phyloP scores from a whole-genome alignment of 2,329 filamentous ascomycete species.

The Penicillium occitanis region DNA sequence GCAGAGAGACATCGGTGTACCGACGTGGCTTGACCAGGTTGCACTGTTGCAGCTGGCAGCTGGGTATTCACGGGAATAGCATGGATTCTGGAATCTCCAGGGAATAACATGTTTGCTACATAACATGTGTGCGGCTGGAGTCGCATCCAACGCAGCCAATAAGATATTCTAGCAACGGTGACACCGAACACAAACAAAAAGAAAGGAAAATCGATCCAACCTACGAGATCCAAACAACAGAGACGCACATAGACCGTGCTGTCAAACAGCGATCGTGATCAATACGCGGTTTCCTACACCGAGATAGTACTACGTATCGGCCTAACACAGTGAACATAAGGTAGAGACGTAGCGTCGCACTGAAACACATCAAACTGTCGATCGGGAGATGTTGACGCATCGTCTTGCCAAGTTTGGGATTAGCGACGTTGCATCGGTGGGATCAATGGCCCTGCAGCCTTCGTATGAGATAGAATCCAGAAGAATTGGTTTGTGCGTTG shows the following conservation, averaged over 20 bases:
- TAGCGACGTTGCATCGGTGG: constrained; percentile 14
- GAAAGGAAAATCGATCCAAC: background rate
- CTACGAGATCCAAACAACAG: background rate
- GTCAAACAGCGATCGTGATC: constrained; percentile 5
- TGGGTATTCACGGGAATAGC: background rate
- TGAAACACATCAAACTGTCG: background rate
- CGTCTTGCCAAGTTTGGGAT: background rate
- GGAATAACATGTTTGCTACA: background rate
- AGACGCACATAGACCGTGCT: background rate
- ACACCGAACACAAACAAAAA: background rate
- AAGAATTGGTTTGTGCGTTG: background rate
- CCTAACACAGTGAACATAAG: background rate
- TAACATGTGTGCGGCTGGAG: background rate
- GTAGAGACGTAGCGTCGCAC: constrained; percentile 4
- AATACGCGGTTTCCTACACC: background rate
- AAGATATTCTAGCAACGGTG: background rate
- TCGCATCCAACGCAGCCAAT: background rate
- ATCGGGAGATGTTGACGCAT: background rate
- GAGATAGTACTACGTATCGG: background rate
- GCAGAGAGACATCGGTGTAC: background rate
- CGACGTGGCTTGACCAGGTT: background rate
- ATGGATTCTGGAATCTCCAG: background rate
- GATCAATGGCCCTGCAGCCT: background rate
- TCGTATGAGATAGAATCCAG: background rate
- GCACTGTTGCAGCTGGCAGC: background rate